Evolutionary conservation across 1,139 yeast species (phyloP).

Genomic region (Sugiyamaella paludigena): DNA sequence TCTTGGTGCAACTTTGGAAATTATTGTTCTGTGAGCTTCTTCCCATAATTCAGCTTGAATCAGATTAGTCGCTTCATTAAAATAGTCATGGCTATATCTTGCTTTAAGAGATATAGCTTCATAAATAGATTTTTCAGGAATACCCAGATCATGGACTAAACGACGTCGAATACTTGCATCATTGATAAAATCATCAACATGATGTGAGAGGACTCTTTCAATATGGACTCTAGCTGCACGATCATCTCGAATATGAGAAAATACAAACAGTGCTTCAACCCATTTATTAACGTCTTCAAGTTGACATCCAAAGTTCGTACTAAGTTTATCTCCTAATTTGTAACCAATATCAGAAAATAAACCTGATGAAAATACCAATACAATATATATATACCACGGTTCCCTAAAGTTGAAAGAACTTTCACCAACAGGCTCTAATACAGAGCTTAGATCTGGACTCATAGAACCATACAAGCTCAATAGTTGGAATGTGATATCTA

Average conservation of each 20-base stretch:
- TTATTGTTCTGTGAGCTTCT: conserved; percentile 62
- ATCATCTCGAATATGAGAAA: conserved; percentile 52
- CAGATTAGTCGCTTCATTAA: conserved; percentile 61
- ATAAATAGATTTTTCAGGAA: conserved; percentile 26
- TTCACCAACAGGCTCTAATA: conserved; percentile 19
- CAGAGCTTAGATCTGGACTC: conserved; percentile 28
- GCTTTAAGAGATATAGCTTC: conserved; percentile 38
- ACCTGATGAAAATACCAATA: conserved; percentile 35
- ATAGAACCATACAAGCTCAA: conserved; percentile 46
- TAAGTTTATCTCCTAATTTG: conserved; percentile 46
- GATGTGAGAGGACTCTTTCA: conserved; percentile 46
- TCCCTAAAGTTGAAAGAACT: conserved; percentile 39
- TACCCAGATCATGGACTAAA: conserved; percentile 43
- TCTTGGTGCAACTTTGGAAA: conserved; percentile 64
- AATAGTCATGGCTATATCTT: conserved; percentile 48
- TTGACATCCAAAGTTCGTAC: conserved; percentile 53
- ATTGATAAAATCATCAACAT: conserved; percentile 45
- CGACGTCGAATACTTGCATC: conserved; percentile 48
- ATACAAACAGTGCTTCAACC: conserved; percentile 61
- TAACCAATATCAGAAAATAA: conserved; percentile 21
- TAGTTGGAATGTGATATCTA: conserved; percentile 37
- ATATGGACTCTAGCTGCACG: conserved; percentile 43
- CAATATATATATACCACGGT: conserved; percentile 57
- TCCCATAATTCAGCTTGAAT: conserved; percentile 59
- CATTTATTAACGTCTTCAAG: conserved; percentile 49